Conservation (phyloP, 768 basidiomycete species). For the Roridomyces roridus region DNA sequence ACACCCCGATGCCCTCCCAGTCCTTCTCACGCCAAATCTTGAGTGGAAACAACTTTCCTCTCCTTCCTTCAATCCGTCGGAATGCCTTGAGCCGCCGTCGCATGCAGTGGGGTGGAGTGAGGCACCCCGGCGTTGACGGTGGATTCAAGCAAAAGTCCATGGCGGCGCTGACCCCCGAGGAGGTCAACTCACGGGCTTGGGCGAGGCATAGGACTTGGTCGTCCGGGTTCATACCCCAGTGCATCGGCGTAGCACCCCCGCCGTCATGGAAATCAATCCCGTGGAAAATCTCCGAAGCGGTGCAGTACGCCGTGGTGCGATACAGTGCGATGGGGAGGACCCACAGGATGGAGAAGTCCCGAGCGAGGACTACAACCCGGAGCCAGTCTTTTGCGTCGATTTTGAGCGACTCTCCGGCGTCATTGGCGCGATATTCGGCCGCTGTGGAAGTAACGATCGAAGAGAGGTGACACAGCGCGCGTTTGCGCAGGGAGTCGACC, state of each 20-base stretch:
- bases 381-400: neutral
- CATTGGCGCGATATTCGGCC: neutral
- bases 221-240: neutral
- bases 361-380: neutral
- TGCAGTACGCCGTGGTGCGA: neutral
- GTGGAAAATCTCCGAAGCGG: neutral
- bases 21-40: neutral
- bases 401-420: neutral
- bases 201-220: too few relatives aligned
- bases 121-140: neutral
- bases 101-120: too few relatives aligned
- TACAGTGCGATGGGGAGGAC: constrained; percentile 10
- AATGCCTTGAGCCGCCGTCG: neutral
- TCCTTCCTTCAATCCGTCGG: neutral
- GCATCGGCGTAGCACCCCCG: neutral
- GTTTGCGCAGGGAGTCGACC: constrained; percentile 2
- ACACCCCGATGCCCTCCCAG: constrained; percentile 44
- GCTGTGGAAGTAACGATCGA: neutral
- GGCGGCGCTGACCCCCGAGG: too few relatives aligned
- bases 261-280: constrained; percentile 6
- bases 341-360: constrained; percentile 14
- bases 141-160: too few relatives aligned
- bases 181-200: too few relatives aligned
- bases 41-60: neutral
- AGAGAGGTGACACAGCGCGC: constrained; percentile 8